phyloP scores from a whole-genome alignment of 1,284 basidiomycete genomes.

The Heterobasidion occidentale region DNA sequence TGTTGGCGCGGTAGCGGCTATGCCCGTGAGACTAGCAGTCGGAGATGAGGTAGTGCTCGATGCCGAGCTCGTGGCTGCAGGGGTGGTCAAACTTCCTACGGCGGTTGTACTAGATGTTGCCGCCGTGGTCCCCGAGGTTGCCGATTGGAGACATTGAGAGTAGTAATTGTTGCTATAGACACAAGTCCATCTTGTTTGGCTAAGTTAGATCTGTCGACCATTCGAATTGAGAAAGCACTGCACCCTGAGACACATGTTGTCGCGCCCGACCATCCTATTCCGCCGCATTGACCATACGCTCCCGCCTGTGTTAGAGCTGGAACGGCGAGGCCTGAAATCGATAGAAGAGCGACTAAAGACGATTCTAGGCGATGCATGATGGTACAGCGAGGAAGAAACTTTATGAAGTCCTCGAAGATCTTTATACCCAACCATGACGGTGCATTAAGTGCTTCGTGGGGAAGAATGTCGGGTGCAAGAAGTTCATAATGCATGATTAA shows the following conservation, averaged over 20 bases:
- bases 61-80: constrained; percentile 8
- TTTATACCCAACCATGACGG: no score
- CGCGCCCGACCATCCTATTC: constrained; percentile 22
- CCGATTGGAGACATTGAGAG: constrained; percentile 27
- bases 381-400: no score
- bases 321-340: not conserved
- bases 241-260: constrained; percentile 26
- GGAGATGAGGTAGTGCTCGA: constrained; percentile 9
- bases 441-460: no score
- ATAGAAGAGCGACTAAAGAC: not conserved
- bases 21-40: constrained; percentile 5
- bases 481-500: no score
- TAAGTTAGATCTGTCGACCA: not conserved
- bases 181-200: constrained; percentile 22
- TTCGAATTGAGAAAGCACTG: not conserved
- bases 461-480: no score
- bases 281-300: constrained; percentile 27
- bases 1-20: constrained; percentile 19
- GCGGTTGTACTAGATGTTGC: constrained; percentile 9
- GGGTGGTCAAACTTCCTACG: constrained; percentile 11
- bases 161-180: constrained; percentile 23
- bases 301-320: not conserved
- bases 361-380: not conserved
- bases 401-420: no score
- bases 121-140: constrained; percentile 7